phyloP scores from a whole-genome alignment of 2,329 filamentous ascomycete species.

The Phialemonium atrogriseum region DNA sequence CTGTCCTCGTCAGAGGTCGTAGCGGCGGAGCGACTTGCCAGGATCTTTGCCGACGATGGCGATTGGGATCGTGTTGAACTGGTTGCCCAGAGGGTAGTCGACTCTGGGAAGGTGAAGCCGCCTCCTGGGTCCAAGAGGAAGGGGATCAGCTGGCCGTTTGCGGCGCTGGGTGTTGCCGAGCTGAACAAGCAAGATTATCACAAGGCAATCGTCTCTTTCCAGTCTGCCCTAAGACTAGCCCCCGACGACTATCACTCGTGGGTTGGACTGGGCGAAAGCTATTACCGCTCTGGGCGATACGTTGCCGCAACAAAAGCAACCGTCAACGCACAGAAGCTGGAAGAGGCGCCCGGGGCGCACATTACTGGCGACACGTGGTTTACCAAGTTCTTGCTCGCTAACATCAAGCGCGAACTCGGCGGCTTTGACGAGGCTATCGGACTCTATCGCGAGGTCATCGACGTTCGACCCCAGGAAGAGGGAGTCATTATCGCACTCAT shows the following conservation, averaged over 20 bases:
- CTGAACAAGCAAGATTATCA: constrained; percentile 88
- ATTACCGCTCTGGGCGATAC: constrained; percentile 86
- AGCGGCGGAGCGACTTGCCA: constrained; percentile 79
- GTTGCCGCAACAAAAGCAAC: constrained; percentile 93
- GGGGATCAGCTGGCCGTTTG: constrained; percentile 92
- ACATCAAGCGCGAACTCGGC: constrained; percentile 87
- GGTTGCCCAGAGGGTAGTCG: constrained; percentile 80
- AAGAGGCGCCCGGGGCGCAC: constrained; percentile 43
- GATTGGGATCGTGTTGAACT: constrained; percentile 97
- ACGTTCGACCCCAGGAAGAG: constrained; percentile 62
- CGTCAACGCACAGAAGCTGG: constrained; percentile 70
- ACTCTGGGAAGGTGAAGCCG: constrained; percentile 87
- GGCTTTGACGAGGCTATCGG: constrained; percentile 76
- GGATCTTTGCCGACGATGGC: constrained; percentile 76
- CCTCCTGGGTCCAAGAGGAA: constrained; percentile 89
- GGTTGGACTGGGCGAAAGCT: constrained; percentile 95
- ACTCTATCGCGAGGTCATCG: constrained; percentile 67
- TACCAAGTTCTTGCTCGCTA: constrained; percentile 91
- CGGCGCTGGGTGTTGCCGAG: constrained; percentile 86
- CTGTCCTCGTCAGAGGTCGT: constrained; percentile 78
- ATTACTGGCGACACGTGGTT: constrained; percentile 76
- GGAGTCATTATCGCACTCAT: constrained; percentile 82
- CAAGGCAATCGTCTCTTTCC: constrained; percentile 85
- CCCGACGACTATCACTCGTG: constrained; percentile 91
- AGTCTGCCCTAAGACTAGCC: constrained; percentile 75